These are phyloP conservation scores for Pharnaceum exiguum DNA, from an alignment of 148 eudicot species.

Conservation along the genomic window DNA sequence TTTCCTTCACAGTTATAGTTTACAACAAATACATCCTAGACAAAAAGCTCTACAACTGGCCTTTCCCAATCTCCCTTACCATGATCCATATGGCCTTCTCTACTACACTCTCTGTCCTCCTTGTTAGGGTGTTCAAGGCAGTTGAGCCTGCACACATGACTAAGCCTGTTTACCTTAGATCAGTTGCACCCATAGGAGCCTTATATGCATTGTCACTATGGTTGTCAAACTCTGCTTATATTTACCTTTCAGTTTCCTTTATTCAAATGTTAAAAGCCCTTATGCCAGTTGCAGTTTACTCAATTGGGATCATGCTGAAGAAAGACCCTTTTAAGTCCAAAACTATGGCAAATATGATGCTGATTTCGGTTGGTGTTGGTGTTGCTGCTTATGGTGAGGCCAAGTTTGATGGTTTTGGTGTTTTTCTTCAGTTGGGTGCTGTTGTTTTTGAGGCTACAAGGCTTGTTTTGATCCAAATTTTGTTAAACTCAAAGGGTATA, in stretches of 20 bases:
- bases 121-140: slow-evolving; percentile 29
- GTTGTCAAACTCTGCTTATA: slow-evolving; percentile 72
- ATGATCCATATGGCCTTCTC: slow-evolving; percentile 72
- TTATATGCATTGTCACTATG: slow-evolving; percentile 57
- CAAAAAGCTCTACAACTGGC: slow-evolving; percentile 64
- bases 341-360: slow-evolving; percentile 51
- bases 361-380: slow-evolving; percentile 55
- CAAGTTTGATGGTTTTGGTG: slow-evolving; percentile 48
- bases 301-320: slow-evolving; percentile 40
- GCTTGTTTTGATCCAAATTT: slow-evolving; percentile 54
- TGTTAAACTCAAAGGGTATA: slow-evolving; percentile 56
- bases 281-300: slow-evolving; percentile 62
- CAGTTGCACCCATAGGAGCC: slow-evolving; percentile 56
- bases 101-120: slow-evolving; percentile 38
- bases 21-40: slow-evolving; percentile 74
- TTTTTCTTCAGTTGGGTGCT: slow-evolving; percentile 44
- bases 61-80: slow-evolving; percentile 60
- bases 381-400: slow-evolving; percentile 70
- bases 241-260: slow-evolving; percentile 61
- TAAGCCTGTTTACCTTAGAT: slow-evolving; percentile 30
- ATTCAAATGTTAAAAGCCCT: slow-evolving; percentile 69
- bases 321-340: slow-evolving; percentile 29
- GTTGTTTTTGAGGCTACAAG: slow-evolving; percentile 59
- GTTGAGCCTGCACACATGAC: slow-evolving; percentile 43
- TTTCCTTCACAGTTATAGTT: slow-evolving; percentile 58